Base-by-base conservation (phyloP, 169 alveolate species). In the Perkinsus marinus region DNA sequence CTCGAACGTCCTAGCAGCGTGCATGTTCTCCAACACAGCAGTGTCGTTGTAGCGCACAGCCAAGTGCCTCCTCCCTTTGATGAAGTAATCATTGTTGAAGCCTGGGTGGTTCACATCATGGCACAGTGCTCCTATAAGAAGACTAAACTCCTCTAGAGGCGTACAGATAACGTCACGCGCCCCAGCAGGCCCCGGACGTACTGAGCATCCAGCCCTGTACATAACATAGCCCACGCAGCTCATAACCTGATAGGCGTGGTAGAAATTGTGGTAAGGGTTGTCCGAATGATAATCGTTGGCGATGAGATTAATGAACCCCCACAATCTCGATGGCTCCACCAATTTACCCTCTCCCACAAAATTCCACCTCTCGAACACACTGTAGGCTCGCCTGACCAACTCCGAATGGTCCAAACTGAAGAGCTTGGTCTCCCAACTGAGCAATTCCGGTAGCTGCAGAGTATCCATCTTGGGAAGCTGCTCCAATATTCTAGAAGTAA, bases 81-180 rank as follows among this genome's bases (percentile, higher is more conserved):
- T 91, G 92, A 93, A 68, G 92, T 69, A 93, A 39, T 68, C 90
- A 47, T 93, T 93, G 91, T 93, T 93, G 43, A 91, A 39, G 22
- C 94, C 94, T 0, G 94, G 94, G 39, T 93, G 94, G 3, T 91
- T 91, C 10, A 93, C 34, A 69, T 93, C 94, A 43, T 93, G 94
- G 36, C 92, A 91, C 10, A 93, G 91, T 9, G 94, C 94, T 10
- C 93, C 94, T 7, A 93, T 90, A 22, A 91, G 90, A 46, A 93
- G 43, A 5, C 91, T 91, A 34, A 93, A 89, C 38, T 89, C 79
- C 68, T 93, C 94, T n/a, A 68, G 89, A 26, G 92, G 92, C 5
- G 90, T 91, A 89, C 90, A 93, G 69, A 46, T 91, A 30, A 89
- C 93, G 36, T 79, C 93, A 91, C 37, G 47, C 90, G 90, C 38